A percentile compares a stretch with the other conserved stretches of the same genome.
Conservation (phyloP, 169 alveolate species). For the Perkinsus olseni region DNA sequence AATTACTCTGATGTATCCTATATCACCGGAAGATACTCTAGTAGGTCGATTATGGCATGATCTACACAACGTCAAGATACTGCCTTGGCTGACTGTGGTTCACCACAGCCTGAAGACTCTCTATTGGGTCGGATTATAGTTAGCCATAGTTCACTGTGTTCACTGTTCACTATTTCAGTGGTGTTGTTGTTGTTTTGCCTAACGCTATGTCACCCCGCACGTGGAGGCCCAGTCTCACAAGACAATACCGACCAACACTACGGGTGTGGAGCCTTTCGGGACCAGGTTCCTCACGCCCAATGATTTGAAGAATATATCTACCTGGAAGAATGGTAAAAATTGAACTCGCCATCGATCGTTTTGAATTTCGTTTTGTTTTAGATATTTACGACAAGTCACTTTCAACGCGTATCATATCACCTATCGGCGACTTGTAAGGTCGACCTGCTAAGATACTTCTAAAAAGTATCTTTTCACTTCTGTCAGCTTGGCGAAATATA, state of each 20-base stretch:
- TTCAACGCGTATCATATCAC: neutral
- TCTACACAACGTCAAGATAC: no score
- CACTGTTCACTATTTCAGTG: no score
- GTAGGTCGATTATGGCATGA: no score
- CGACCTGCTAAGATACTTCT: no score
- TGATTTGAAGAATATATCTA: neutral
- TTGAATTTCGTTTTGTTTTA: neutral
- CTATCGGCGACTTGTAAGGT: neutral
- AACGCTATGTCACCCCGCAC: neutral
- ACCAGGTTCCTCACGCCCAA: neutral
- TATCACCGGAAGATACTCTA: no score
- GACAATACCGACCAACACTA: neutral
- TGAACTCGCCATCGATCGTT: neutral
- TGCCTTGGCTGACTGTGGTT: no score
- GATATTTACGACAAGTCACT: neutral
- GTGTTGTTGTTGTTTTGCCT: no score
- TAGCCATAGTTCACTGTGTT: no score
- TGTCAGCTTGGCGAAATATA: neutral
- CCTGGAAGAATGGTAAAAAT: neutral
- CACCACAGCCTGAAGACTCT: no score
- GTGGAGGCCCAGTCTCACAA: neutral
- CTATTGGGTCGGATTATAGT: no score
- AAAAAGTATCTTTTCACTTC: neutral
- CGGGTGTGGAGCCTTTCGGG: neutral
- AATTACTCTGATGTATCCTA: no score